Conservation (phyloP, 2,329 filamentous ascomycete species). For the Trichoderma sp. region DNA sequence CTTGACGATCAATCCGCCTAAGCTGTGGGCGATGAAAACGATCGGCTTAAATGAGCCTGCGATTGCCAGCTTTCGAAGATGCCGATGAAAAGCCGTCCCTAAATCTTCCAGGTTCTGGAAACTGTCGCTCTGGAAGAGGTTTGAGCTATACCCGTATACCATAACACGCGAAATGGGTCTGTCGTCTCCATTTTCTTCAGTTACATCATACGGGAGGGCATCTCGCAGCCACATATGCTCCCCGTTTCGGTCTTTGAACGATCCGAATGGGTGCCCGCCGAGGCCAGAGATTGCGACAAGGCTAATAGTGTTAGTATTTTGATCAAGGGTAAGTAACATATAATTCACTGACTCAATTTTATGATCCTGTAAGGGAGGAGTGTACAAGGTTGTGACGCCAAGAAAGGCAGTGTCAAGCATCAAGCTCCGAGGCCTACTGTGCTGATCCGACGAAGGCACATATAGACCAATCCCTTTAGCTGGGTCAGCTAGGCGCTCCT, state of each 20-base stretch:
- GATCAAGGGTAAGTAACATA: fast-evolving
- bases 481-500: not conserved
- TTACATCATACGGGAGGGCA: not conserved
- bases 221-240: slow-evolving; percentile 4
- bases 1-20: not conserved
- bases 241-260: not conserved
- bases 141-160: not conserved
- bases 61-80: not conserved
- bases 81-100: not conserved
- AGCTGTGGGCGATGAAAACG: not conserved
- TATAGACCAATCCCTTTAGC: not conserved
- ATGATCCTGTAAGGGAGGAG: not conserved
- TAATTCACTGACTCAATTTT: not conserved
- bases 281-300: not conserved
- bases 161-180: not conserved
- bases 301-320: not conserved
- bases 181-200: not conserved
- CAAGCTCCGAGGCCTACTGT: not conserved
- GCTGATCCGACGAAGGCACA: not conserved
- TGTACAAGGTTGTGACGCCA: not conserved
- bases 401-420: not conserved
- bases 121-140: not conserved
- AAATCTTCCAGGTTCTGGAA: not conserved
- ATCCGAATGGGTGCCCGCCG: not conserved
- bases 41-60: not conserved